Conservation (phyloP, 148 eudicot genomes). For the Amaranthus hypochondriacus region DNA sequence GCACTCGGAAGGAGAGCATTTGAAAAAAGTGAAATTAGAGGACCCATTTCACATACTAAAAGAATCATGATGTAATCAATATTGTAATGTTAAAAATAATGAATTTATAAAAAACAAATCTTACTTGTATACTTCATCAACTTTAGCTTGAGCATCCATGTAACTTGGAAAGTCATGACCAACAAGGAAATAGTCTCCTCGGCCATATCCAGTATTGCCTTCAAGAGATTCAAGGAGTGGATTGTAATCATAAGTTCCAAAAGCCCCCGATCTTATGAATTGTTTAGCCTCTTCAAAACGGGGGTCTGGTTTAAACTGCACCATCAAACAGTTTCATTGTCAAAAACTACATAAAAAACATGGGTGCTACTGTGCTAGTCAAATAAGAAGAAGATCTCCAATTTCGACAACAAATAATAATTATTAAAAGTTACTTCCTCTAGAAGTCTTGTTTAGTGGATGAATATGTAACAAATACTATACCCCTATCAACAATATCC, state of each 20-base stretch:
- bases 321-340: conserved; percentile 8
- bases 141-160: conserved; percentile 86
- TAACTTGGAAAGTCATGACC: conserved; percentile 92
- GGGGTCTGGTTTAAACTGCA: conserved; percentile 93
- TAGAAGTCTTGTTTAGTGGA: not conserved
- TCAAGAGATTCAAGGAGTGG: conserved; percentile 94
- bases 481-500: not conserved
- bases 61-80: not conserved
- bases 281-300: conserved; percentile 92
- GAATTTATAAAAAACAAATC: conserved; percentile 9
- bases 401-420: not conserved
- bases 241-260: conserved; percentile 92
- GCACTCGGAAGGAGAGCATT: no score
- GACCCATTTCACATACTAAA: not conserved
- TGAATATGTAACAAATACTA: not conserved
- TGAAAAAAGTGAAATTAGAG: not conserved
- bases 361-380: not conserved
- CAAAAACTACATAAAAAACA: not conserved
- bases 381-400: not conserved
- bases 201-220: conserved; percentile 85
- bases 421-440: not conserved
- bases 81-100: not conserved
- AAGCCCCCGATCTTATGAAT: conserved; percentile 83
- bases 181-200: conserved; percentile 93
- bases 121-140: conserved; percentile 98